These are phyloP conservation scores for Trypanosoma scelopori DNA, from an alignment of 208 protist species.

Conservation along the genomic window DNA sequence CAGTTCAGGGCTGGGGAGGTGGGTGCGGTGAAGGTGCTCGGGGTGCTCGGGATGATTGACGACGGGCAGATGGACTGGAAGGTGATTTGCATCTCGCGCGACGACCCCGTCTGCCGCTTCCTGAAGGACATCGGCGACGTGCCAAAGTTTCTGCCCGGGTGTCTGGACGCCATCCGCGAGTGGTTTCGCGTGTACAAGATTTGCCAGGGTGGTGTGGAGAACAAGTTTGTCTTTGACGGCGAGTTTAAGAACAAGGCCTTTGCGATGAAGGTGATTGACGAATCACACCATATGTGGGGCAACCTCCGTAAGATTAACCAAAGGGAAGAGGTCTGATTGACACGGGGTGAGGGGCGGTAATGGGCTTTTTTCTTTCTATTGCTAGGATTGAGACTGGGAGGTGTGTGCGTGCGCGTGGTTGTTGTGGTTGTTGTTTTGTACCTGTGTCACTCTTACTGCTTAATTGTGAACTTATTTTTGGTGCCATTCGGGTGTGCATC, in stretches of 20 bases:
- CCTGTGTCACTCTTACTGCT: no score
- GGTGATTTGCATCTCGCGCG: slow-evolving; percentile 90
- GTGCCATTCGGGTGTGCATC: no score
- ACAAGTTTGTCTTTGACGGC: slow-evolving; percentile 90
- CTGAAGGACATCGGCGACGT: slow-evolving; percentile 90
- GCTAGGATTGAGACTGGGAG: no score
- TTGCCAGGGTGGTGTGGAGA: slow-evolving; percentile 89
- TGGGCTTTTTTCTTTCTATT: slow-evolving; percentile 7
- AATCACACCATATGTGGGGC: slow-evolving; percentile 93
- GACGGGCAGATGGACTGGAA: slow-evolving; percentile 96
- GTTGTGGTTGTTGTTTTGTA: no score
- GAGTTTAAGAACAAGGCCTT: slow-evolving; percentile 88
- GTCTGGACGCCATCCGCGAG: slow-evolving; percentile 85
- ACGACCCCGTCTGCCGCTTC: slow-evolving; percentile 88
- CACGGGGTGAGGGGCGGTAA: background rate
- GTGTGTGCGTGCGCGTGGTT: no score
- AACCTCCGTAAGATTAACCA: slow-evolving; percentile 89
- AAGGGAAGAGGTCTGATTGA: slow-evolving; percentile 67
- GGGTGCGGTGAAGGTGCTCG: slow-evolving; percentile 87
- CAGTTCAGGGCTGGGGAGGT: slow-evolving; percentile 85
- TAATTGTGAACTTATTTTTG: no score
- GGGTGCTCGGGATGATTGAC: slow-evolving; percentile 93
- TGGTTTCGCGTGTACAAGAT: slow-evolving; percentile 94
- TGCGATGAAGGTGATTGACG: slow-evolving; percentile 86
- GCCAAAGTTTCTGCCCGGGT: slow-evolving; percentile 87